Evolutionary conservation across 192 early-diverging fungal species (phyloP).

Genomic region (Coemansia sp.): DNA sequence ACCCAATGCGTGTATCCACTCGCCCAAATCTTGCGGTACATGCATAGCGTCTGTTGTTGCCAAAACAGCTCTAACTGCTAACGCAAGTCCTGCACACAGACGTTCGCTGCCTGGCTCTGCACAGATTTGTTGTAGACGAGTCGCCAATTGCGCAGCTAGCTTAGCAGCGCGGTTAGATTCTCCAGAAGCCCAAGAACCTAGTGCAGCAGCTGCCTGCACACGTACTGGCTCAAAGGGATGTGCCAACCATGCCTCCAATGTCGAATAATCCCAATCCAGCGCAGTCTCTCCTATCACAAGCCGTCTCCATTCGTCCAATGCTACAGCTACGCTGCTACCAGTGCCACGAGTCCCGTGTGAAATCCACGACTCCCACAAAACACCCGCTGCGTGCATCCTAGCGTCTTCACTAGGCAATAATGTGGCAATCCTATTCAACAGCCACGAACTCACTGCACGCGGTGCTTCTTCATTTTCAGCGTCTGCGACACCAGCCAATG

Average conservation of each 20-base stretch:
- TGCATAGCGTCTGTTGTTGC: slow-evolving; percentile 31
- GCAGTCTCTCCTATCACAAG: slow-evolving; percentile 64
- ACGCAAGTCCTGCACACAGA: slow-evolving; percentile 60
- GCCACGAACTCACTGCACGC: slow-evolving; percentile 69
- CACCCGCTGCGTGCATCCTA: slow-evolving; percentile 14
- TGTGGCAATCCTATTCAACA: slow-evolving; percentile 57
- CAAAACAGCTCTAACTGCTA: slow-evolving; percentile 66
- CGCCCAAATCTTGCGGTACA: slow-evolving; percentile 72
- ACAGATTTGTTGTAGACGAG: slow-evolving; percentile 72
- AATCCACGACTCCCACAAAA: slow-evolving; percentile 30
- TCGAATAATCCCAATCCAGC: slow-evolving; percentile 8
- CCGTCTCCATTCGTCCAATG: slow-evolving; percentile 69
- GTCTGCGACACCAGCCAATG: slow-evolving; percentile 32
- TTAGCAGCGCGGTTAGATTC: slow-evolving; percentile 57
- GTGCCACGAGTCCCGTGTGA: slow-evolving; percentile 4
- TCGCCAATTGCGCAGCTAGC: slow-evolving; percentile 64
- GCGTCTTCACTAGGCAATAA: slow-evolving; percentile 15
- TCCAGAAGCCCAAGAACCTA: not conserved
- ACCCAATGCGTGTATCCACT: slow-evolving; percentile 74
- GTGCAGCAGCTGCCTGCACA: slow-evolving; percentile 21
- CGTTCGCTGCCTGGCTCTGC: slow-evolving; percentile 58
- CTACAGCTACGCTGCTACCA: slow-evolving; percentile 56
- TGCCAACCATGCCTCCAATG: slow-evolving; percentile 65
- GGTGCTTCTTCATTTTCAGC: slow-evolving; percentile 37
- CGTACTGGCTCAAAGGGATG: slow-evolving; percentile 74